A percentile compares a stretch with the other conserved stretches of the same genome.
Evolutionary conservation across 2,329 filamentous ascomycete genomes (phyloP).

Genomic region (Aspergillus glaucus): DNA sequence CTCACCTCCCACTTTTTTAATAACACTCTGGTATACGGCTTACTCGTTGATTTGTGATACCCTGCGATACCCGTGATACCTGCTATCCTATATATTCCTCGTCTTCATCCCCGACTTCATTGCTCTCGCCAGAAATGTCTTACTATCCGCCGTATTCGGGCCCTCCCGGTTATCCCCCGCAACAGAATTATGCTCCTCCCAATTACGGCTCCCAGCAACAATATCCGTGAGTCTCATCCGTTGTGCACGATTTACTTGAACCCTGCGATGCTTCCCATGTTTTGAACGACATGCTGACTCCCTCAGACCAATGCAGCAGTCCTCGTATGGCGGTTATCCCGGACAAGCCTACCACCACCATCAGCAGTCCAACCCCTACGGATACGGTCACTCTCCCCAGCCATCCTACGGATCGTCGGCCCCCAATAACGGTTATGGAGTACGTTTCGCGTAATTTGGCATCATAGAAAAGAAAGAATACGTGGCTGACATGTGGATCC

Average conservation of each 20-base stretch:
- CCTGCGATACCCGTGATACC: background rate
- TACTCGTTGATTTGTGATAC: slow-evolving; percentile 7
- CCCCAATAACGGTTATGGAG: slow-evolving; percentile 31
- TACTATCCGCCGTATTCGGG: slow-evolving; percentile 57
- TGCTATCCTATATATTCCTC: background rate
- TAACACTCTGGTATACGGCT: slow-evolving; percentile 1
- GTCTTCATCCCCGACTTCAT: slow-evolving; percentile 1
- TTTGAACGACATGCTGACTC: slow-evolving; percentile 3
- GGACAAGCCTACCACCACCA: slow-evolving; percentile 31
- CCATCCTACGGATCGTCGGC: slow-evolving; percentile 24
- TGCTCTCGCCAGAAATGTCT: slow-evolving; percentile 46
- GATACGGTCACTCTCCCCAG: slow-evolving; percentile 37
- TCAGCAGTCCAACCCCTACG: slow-evolving; percentile 33
- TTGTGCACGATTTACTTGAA: background rate
- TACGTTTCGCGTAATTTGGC: slow-evolving; percentile 18
- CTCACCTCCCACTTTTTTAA: background rate
- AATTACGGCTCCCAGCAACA: slow-evolving; percentile 34
- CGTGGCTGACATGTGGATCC: slow-evolving; percentile 9
- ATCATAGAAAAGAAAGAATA: background rate
- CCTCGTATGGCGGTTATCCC: slow-evolving; percentile 32
- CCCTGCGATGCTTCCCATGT: background rate
- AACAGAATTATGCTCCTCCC: slow-evolving; percentile 28
- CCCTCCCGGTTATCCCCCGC: slow-evolving; percentile 51
- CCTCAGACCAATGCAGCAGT: slow-evolving; percentile 24
- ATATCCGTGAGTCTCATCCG: slow-evolving; percentile 32